Evolutionary conservation across 108 stramenopile species (phyloP).

Genomic region (Nitzschia sp.): DNA sequence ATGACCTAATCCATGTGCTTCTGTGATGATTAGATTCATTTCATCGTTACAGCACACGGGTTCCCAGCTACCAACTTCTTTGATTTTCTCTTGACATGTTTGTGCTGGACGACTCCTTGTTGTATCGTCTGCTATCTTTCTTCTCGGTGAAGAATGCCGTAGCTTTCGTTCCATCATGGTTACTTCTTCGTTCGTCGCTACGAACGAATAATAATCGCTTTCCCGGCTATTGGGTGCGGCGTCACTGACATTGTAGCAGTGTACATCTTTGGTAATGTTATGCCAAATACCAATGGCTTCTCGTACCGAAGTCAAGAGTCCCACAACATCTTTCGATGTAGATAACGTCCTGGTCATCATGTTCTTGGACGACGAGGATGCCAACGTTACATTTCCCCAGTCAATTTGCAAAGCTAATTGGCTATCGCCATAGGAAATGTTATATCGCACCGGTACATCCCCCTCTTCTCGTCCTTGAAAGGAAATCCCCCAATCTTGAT

Average conservation of each 20-base stretch:
- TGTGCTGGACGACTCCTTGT: slow-evolving; percentile 6
- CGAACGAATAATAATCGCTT: background rate
- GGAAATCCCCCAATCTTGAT: slow-evolving; percentile 38
- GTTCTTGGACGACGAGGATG: background rate
- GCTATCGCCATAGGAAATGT: slow-evolving; percentile 38
- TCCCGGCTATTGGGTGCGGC: slow-evolving; percentile 51
- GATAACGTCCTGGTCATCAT: too few relatives aligned
- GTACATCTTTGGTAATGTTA: slow-evolving; percentile 54
- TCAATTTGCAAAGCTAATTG: slow-evolving; percentile 42
- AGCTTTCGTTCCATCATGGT: background rate
- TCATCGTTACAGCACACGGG: slow-evolving; percentile 69
- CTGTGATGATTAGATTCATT: slow-evolving; percentile 59
- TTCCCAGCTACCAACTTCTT: slow-evolving; percentile 44
- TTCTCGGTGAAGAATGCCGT: background rate
- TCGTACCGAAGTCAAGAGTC: slow-evolving; percentile 44
- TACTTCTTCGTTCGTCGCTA: background rate
- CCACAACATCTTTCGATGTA: slow-evolving; percentile 13
- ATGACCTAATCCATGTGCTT: slow-evolving; percentile 50
- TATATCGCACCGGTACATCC: slow-evolving; percentile 51
- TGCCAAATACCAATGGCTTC: slow-evolving; percentile 61
- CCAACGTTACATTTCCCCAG: slow-evolving; percentile 39
- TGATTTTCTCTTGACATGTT: slow-evolving; percentile 38
- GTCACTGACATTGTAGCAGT: slow-evolving; percentile 45
- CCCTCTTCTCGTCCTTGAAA: slow-evolving; percentile 36
- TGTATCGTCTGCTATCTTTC: background rate